Conservation (phyloP, 139 green algal genomes). For the Pedinophyceae sp. region DNA sequence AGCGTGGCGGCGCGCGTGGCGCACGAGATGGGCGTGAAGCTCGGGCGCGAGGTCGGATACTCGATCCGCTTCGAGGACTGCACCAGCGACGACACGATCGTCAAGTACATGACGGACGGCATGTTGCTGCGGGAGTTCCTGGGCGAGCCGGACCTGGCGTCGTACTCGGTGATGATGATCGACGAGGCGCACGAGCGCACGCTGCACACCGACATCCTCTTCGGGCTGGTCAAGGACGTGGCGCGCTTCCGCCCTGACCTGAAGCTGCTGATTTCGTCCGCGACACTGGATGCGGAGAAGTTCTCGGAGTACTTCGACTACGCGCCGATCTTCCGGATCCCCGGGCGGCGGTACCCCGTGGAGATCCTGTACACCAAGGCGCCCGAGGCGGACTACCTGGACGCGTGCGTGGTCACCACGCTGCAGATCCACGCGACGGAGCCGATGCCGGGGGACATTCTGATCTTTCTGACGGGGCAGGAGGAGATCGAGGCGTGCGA, state of each 20-base stretch:
- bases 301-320: slow-evolving; percentile 93
- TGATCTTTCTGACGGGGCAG: slow-evolving; percentile 93
- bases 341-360: slow-evolving; percentile 79
- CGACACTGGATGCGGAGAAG: slow-evolving; percentile 81
- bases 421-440: slow-evolving; percentile 71
- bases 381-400: slow-evolving; percentile 88
- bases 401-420: slow-evolving; percentile 65
- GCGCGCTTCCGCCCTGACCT: slow-evolving; percentile 73
- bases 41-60: slow-evolving; percentile 90
- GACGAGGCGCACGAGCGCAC: slow-evolving; percentile 95
- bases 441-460: slow-evolving; percentile 72
- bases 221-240: slow-evolving; percentile 84
- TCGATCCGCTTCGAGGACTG: slow-evolving; percentile 98
- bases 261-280: slow-evolving; percentile 89
- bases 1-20: slow-evolving; percentile 82
- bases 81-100: slow-evolving; percentile 82
- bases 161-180: slow-evolving; percentile 92
- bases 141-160: slow-evolving; percentile 79
- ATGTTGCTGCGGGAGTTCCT: slow-evolving; percentile 98
- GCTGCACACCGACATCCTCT: slow-evolving; percentile 91
- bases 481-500: slow-evolving; percentile 94
- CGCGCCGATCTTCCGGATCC: slow-evolving; percentile 87
- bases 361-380: slow-evolving; percentile 96
- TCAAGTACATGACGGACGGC: slow-evolving; percentile 99
- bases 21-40: slow-evolving; percentile 79